Evolutionary conservation across 179 eudicot species (phyloP), one percentile per base, ranked within the genome.

Genomic region (Pouteria campechiana): DNA sequence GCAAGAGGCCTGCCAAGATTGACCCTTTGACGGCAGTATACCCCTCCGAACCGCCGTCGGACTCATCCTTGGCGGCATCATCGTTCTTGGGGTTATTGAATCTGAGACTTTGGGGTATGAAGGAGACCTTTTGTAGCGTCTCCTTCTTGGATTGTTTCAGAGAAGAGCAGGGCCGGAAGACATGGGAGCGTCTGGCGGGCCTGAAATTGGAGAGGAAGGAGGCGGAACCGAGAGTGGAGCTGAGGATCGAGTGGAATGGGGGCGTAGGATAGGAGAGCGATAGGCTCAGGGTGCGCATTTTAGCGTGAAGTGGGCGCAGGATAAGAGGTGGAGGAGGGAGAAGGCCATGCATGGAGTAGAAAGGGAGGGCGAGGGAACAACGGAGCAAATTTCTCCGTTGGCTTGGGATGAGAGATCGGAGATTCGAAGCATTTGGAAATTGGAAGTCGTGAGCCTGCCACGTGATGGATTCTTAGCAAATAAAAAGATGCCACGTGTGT

Each of bases 1-100:
- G 75, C 64, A 92, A 57, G 44, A 92, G 49, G 3, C 96, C 96
- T 22, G 96, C 96, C 70, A 87, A 64, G 41, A 92, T 46, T 15
- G 83, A 74, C 1, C 99, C 96, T 60, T 76, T 86, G 34, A 90
- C 32, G 4, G 96, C 94, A 32, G 54, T 53, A 6, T 60, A 75
- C 14, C 68, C 85, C 12, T 71, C 85, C 37, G 42, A 19, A 16
- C 33, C 54, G 4, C 29, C 55, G 11, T 25, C 52, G 1, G 48
- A 66, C 3, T 24, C 57, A 6, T 22, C 61, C 15, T 32, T 41
- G 9, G 46, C 74, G 13, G 46, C 73, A 15, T 56, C 70, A 15
- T 65, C 75, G 2, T 54, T 50, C 16, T 63, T 63, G 0, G 73
- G 60, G 33, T 62, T 69, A 3, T 78, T 29, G 20, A 55, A 60